These are phyloP conservation scores for Paralagenidium karlingii DNA, from an alignment of 352 stramenopile species.

Conservation along the genomic window DNA sequence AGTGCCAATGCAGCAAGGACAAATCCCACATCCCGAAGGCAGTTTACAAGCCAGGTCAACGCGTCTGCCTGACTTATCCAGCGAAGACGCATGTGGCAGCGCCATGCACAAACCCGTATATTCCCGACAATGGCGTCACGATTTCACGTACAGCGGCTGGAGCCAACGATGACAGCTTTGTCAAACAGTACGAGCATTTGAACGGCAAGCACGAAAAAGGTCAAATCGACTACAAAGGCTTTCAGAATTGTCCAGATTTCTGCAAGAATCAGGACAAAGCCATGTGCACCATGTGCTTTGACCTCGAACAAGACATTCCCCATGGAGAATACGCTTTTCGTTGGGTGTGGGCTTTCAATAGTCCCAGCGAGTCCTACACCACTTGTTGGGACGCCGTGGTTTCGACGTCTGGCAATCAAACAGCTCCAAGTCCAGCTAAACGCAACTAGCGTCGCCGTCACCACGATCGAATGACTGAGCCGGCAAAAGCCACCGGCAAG, in stretches of 20 bases:
- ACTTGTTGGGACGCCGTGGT: slow-evolving; percentile 19
- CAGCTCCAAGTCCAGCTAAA: neutral
- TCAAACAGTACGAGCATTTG: slow-evolving; percentile 7
- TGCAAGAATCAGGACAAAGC: slow-evolving; percentile 13
- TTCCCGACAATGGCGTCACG: slow-evolving; percentile 13
- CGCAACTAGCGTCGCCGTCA: neutral
- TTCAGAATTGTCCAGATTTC: slow-evolving; percentile 30
- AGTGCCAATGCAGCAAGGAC: slow-evolving; percentile 14
- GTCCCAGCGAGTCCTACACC: slow-evolving; percentile 10
- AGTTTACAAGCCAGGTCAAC: slow-evolving; percentile 16
- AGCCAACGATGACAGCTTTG: slow-evolving; percentile 5
- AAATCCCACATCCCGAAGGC: slow-evolving; percentile 7
- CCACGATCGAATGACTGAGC: no score
- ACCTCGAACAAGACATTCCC: slow-evolving; percentile 15
- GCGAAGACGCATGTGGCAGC: slow-evolving; percentile 24
- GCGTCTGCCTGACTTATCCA: slow-evolving; percentile 22
- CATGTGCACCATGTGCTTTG: slow-evolving; percentile 29
- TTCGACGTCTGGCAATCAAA: neutral
- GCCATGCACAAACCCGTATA: slow-evolving; percentile 15
- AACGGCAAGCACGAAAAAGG: slow-evolving; percentile 15
- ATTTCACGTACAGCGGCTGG: slow-evolving; percentile 11
- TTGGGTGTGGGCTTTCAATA: slow-evolving; percentile 24
- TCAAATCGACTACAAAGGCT: slow-evolving; percentile 20
- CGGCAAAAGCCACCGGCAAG: no score
- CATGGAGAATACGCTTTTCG: slow-evolving; percentile 23